Evolutionary conservation across 2,329 filamentous ascomycete species (phyloP).

Genomic region (Phoma sp.): DNA sequence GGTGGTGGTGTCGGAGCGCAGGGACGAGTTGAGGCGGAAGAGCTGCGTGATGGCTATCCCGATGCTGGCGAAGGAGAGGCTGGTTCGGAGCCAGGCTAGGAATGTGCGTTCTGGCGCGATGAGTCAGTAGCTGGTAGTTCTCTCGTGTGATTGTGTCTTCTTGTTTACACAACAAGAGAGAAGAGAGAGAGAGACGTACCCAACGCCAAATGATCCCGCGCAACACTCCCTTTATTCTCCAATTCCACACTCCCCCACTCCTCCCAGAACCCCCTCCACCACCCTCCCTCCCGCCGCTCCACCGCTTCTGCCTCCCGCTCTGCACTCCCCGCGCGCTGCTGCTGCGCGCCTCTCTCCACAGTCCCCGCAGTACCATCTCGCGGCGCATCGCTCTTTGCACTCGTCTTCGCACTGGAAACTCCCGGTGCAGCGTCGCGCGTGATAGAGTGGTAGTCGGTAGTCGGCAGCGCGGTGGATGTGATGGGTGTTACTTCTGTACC

Average conservation of each 20-base stretch:
- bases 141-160: too few relatives aligned
- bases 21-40: conserved; percentile 78
- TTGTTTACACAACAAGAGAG: too few relatives aligned
- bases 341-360: neutral
- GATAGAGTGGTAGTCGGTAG: conserved; percentile 35
- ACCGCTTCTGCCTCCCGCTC: conserved; percentile 31
- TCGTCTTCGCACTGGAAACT: neutral
- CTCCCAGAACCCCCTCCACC: conserved; percentile 63
- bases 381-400: conserved; percentile 8
- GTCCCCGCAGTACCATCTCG: neutral
- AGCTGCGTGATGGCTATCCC: conserved; percentile 85
- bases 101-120: conserved; percentile 87
- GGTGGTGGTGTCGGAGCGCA: conserved; percentile 36
- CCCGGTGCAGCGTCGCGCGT: conserved; percentile 15
- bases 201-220: conserved; percentile 79
- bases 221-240: conserved; percentile 85
- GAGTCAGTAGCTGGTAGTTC: too few relatives aligned
- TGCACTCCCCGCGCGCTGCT: conserved; percentile 20
- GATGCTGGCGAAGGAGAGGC: conserved; percentile 80
- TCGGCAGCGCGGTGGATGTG: conserved; percentile 10
- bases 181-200: conserved; percentile 58
- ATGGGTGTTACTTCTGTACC: conserved; percentile 50
- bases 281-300: conserved; percentile 43
- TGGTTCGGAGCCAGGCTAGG: conserved; percentile 83
- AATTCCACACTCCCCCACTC: conserved; percentile 74